These are phyloP conservation scores for Pyrus pyrifolia DNA, from an alignment of 306 rosid genomes.

Conservation along the genomic window DNA sequence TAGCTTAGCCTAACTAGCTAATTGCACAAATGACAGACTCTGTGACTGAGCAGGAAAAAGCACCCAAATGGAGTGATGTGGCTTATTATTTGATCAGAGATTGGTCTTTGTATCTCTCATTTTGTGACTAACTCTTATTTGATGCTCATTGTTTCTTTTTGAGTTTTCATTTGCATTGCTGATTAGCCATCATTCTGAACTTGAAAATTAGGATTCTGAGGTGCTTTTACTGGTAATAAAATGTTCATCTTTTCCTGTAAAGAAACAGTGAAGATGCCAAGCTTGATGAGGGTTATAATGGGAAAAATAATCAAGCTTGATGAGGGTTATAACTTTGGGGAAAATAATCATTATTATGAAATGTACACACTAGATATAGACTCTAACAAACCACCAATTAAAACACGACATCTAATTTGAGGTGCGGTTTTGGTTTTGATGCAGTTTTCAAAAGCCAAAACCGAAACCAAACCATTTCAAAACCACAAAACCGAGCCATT, in stretches of 20 bases:
- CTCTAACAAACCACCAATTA: too few species aligned
- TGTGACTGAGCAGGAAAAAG: background rate
- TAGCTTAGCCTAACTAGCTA: background rate
- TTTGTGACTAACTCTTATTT: background rate
- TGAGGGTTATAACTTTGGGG: conserved; percentile 10
- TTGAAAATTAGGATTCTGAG: conserved; percentile 7
- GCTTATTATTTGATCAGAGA: background rate
- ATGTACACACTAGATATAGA: too few species aligned
- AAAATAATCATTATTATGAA: too few species aligned
- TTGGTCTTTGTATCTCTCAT: conserved; percentile 24
- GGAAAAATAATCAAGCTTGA: conserved; percentile 16
- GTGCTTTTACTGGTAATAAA: background rate
- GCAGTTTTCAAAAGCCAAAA: too few species aligned
- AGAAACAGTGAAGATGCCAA: conserved; percentile 34
- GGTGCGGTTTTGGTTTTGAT: accelerated
- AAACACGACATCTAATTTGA: too few species aligned
- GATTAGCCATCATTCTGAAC: background rate
- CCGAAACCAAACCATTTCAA: too few species aligned
- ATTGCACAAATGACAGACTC: background rate
- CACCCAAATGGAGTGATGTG: background rate
- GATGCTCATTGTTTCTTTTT: background rate
- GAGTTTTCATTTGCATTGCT: background rate
- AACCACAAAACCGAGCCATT: too few species aligned
- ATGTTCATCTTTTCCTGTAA: too few species aligned
- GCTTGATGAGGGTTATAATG: conserved; percentile 27